phyloP scores from a whole-genome alignment of 768 basidiomycete genomes.

The Suillus brevipes region DNA sequence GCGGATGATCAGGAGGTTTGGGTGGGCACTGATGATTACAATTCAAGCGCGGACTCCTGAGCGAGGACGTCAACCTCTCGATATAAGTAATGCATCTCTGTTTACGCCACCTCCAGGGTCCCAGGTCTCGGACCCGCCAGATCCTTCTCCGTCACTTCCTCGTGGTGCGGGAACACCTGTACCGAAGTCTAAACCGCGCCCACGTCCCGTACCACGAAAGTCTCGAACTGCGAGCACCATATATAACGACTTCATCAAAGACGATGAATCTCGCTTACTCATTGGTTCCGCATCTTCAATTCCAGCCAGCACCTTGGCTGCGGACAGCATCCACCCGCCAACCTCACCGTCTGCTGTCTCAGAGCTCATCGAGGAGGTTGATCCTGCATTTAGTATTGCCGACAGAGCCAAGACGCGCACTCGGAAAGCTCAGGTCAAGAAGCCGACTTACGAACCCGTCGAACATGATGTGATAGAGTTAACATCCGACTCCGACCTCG shows the following conservation, averaged over 20 bases:
- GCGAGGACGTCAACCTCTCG: conserved; percentile 7
- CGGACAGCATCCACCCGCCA: conserved; percentile 25
- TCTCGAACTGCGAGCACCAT: not conserved
- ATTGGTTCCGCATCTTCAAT: conserved; percentile 20
- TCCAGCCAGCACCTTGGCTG: conserved; percentile 12
- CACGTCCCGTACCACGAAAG: conserved; percentile 25
- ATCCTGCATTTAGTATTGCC: conserved; percentile 44
- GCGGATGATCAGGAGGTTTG: conserved; percentile 88
- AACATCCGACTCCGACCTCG: conserved; percentile 40
- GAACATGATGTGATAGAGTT: conserved; percentile 45
- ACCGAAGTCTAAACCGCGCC: conserved; percentile 27
- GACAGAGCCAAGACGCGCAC: conserved; percentile 60
- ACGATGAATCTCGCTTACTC: conserved; percentile 17
- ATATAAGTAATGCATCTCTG: conserved; percentile 19
- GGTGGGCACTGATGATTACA: conserved; percentile 42
- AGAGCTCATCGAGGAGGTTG: conserved; percentile 17
- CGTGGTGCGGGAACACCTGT: not conserved
- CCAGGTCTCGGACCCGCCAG: conserved; percentile 10
- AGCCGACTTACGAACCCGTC: conserved; percentile 5
- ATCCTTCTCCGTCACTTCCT: conserved; percentile 12
- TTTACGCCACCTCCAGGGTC: conserved; percentile 26
- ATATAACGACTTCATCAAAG: conserved; percentile 1
- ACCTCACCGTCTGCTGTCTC: conserved; percentile 16
- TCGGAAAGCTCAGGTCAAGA: conserved; percentile 32
- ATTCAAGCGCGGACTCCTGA: conserved; percentile 18